These are phyloP conservation scores for Miscanthus sacchariflorus DNA, from an alignment of 202 grass and related monocot species.

Conservation along the genomic window DNA sequence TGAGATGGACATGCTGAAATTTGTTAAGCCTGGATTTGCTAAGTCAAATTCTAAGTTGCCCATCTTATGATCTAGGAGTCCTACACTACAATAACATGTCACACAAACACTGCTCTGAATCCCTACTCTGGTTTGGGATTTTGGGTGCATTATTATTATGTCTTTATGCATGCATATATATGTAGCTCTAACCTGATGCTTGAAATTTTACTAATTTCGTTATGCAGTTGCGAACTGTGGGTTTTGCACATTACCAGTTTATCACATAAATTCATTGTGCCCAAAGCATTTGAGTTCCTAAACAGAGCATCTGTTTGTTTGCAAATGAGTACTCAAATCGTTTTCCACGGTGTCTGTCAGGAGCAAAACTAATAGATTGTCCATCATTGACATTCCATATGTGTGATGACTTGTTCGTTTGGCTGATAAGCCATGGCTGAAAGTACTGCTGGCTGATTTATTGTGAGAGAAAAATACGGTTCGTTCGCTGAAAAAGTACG, in stretches of 20 bases:
- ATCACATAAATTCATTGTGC: neutral
- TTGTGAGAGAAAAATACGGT: no score
- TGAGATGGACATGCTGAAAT: no score
- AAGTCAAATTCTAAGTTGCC: no score
- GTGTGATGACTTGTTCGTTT: no score
- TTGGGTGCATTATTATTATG: neutral
- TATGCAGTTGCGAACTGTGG: neutral
- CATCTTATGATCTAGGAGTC: no score
- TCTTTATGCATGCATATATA: neutral
- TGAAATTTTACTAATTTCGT: neutral
- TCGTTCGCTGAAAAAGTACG: no score
- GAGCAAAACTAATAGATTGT: neutral
- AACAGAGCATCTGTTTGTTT: neutral
- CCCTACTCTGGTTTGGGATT: no score
- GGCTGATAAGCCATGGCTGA: no score
- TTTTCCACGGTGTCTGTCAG: neutral
- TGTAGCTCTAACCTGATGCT: neutral
- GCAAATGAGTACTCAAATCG: neutral
- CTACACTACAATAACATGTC: no score
- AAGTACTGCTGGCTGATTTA: no score
- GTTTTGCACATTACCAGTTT: neutral
- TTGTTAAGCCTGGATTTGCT: no score
- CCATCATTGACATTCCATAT: slow-evolving; percentile 8
- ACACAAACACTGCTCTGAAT: no score
- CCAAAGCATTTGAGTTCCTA: neutral